Conservation (phyloP, 164 flowering plant species). For the Warburgia ugandensis region DNA sequence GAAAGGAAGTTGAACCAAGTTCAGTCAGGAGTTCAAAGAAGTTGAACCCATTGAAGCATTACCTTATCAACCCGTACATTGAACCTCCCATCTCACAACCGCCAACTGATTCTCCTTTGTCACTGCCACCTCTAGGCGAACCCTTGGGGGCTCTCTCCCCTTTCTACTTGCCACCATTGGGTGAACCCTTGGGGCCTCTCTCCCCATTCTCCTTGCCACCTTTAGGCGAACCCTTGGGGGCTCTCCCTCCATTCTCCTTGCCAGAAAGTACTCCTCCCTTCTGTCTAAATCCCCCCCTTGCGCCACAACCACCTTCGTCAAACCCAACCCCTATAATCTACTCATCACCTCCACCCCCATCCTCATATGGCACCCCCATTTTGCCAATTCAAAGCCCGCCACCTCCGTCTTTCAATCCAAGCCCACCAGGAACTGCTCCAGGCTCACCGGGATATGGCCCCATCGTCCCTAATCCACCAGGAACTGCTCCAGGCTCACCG, state of each 20-base stretch:
- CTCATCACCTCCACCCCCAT: conserved; percentile 28
- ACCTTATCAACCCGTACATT: conserved; percentile 10
- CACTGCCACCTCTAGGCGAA: conserved; percentile 48
- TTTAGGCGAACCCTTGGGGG: conserved; percentile 22
- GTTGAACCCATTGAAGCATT: conserved; percentile 23
- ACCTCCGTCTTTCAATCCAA: conserved; percentile 23
- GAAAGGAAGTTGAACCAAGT: conserved; percentile 2
- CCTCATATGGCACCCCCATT: conserved; percentile 22
- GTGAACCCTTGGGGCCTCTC: too few relatives aligned
- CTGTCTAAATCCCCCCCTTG: conserved; percentile 49
- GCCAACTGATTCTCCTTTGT: conserved; percentile 48
- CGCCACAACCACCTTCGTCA: conserved; percentile 37
- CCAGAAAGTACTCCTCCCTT: conserved; percentile 48
- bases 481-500: conserved; percentile 8
- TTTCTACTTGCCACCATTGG: conserved; percentile 30
- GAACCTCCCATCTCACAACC: conserved; percentile 29
- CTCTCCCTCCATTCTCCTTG: conserved; percentile 37
- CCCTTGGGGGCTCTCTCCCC: conserved; percentile 32
- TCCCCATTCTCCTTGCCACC: conserved; percentile 59
- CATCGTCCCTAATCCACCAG: conserved; percentile 12
- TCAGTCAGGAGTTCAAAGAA: conserved; percentile 16
- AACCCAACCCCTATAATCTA: conserved; percentile 13
- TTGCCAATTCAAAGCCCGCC: conserved; percentile 29
- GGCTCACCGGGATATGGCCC: conserved; percentile 7
- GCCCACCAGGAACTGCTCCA: conserved; percentile 9